A percentile compares a stretch with the other conserved stretches of the same genome.
These are phyloP conservation scores for Begonia loranthoides DNA, from an alignment of 306 rosid genomes.

Conservation along the genomic window DNA sequence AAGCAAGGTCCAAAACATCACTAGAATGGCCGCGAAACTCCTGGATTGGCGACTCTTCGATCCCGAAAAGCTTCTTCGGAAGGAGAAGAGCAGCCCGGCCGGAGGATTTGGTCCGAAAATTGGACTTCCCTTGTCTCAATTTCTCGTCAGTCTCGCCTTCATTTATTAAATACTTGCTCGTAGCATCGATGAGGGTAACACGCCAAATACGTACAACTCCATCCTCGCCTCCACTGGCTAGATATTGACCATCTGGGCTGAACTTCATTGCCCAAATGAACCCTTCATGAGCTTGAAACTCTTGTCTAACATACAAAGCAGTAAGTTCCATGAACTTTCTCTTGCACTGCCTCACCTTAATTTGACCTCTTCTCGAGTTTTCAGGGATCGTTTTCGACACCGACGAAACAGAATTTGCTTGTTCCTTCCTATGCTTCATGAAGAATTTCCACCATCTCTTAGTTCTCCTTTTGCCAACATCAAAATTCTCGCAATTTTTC, in stretches of 20 bases:
- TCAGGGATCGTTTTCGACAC: slow-evolving; percentile 2
- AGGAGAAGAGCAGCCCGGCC: slow-evolving; percentile 30
- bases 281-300: slow-evolving; percentile 69
- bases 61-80: slow-evolving; percentile 55
- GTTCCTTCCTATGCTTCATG: slow-evolving; percentile 15
- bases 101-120: slow-evolving; percentile 25
- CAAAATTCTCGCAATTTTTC: slow-evolving; percentile 18
- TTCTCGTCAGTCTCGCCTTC: slow-evolving; percentile 16
- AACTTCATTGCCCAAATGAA: slow-evolving; percentile 76
- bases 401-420: slow-evolving; percentile 9
- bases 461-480: slow-evolving; percentile 19
- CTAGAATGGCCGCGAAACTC: slow-evolving; percentile 61
- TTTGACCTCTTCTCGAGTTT: slow-evolving; percentile 10
- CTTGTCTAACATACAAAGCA: slow-evolving; percentile 53
- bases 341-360: slow-evolving; percentile 36
- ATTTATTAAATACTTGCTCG: slow-evolving; percentile 21
- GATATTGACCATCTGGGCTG: slow-evolving; percentile 69
- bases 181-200: slow-evolving; percentile 24
- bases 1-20: slow-evolving; percentile 84
- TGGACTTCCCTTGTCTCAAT: slow-evolving; percentile 19
- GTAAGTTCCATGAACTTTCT: slow-evolving; percentile 56
- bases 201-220: slow-evolving; percentile 68
- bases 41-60: slow-evolving; percentile 55
- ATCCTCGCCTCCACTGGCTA: slow-evolving; percentile 94
- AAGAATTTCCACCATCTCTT: slow-evolving; percentile 49